These are phyloP conservation scores for Lipomyces yamadae DNA, from an alignment of 805 yeast genomes.

Conservation along the genomic window DNA sequence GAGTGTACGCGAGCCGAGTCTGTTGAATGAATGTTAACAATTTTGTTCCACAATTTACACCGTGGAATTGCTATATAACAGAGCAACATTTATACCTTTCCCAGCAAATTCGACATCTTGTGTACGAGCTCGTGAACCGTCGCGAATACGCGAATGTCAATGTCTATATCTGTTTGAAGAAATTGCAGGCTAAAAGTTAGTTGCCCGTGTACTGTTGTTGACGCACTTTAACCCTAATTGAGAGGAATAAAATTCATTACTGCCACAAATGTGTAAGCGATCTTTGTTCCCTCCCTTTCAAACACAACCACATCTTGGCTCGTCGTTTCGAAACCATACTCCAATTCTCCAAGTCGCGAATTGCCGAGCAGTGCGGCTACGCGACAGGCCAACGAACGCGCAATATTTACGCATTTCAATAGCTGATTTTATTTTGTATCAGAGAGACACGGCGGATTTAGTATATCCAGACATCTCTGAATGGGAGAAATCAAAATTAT, in stretches of 20 bases:
- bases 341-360: too few relatives aligned
- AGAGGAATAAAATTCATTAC: not conserved
- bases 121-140: not conserved
- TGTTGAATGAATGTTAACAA: constrained; percentile 36
- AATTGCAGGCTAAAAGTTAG: not conserved
- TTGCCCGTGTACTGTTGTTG: too few relatives aligned
- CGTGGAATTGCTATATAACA: not conserved
- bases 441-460: not conserved
- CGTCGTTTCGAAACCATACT: not conserved
- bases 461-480: not conserved
- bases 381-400: not conserved
- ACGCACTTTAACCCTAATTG: not conserved
- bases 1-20: constrained; percentile 76
- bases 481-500: not conserved
- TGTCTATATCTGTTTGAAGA: not conserved
- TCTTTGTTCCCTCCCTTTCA: too few relatives aligned
- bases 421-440: not conserved
- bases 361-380: not conserved
- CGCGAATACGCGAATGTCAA: not conserved
- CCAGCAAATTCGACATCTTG: constrained; percentile 49
- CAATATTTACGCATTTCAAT: not conserved
- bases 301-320: too few relatives aligned
- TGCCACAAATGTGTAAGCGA: not conserved
- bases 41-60: not conserved
- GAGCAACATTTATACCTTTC: constrained; percentile 42